phyloP scores from a whole-genome alignment of 306 rosid genomes.

The peach (Prunus persica) region Prunus_persica_NCBIv2 NC_034016.1:22256001-22256500 shows the following conservation, averaged over 20 bases:
- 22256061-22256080: conserved; percentile 86
- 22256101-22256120: conserved; percentile 91
- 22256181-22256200: conserved; percentile 4
- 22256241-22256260: conserved; percentile 90
- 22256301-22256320: conserved; percentile 88
- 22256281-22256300: conserved; percentile 82
- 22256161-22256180: conserved; percentile 7
- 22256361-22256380: neutral
- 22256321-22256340: conserved; percentile 61
- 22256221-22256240: conserved; percentile 55
- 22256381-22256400: conserved; percentile 2
- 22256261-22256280: conserved; percentile 97
- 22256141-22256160: conserved; percentile 12
- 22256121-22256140: conserved; percentile 83
- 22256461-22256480: conserved; percentile 67
- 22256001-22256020: conserved; percentile 19
- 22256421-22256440: conserved; percentile 81
- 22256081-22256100: conserved; percentile 94
- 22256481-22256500: conserved; percentile 71
- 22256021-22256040: conserved; percentile 66
- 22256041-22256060: conserved; percentile 76
- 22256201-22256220: neutral
- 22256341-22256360: neutral
- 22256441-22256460: conserved; percentile 51
- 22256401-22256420: neutral